A percentile compares a stretch with the other conserved stretches of the same genome.
Conservation (phyloP, 352 stramenopile genomes). For the Elongisporangium prolatum region DNA sequence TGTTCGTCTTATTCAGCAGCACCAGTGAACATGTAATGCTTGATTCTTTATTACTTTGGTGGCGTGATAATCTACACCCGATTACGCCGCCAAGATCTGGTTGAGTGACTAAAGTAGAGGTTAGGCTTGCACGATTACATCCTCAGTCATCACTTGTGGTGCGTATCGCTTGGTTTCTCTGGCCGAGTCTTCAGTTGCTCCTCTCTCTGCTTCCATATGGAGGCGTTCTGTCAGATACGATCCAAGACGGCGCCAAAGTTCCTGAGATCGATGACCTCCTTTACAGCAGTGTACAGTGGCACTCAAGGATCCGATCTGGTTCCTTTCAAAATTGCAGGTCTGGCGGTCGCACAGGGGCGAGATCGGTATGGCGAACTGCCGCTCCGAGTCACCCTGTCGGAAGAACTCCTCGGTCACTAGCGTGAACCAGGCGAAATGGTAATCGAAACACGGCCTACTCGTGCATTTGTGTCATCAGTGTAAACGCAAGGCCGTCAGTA, state of each 20-base stretch:
- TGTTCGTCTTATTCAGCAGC: not conserved
- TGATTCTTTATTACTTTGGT: not conserved
- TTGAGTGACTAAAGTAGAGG: too few relatives aligned
- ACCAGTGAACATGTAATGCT: not conserved
- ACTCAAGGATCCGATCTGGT: constrained; percentile 67
- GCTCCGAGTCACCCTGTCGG: constrained; percentile 55
- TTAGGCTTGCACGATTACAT: not conserved
- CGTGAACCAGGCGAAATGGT: constrained; percentile 54
- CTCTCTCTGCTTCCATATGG: constrained; percentile 30
- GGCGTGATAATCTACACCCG: not conserved
- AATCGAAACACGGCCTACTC: constrained; percentile 45
- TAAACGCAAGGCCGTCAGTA: not conserved
- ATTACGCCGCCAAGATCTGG: not conserved
- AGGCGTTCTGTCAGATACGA: constrained; percentile 39
- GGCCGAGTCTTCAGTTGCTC: constrained; percentile 8
- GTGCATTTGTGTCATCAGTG: not conserved
- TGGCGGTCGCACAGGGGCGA: constrained; percentile 62
- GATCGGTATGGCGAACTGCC: constrained; percentile 43
- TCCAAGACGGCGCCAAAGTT: constrained; percentile 45
- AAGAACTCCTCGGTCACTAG: constrained; percentile 69
- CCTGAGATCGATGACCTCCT: constrained; percentile 39
- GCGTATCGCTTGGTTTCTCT: not conserved
- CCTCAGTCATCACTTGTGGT: not conserved
- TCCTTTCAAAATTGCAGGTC: constrained; percentile 51
- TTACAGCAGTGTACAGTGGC: constrained; percentile 47